phyloP scores from a whole-genome alignment of 768 basidiomycete genomes.

The Boletus subcaerulescens region DNA sequence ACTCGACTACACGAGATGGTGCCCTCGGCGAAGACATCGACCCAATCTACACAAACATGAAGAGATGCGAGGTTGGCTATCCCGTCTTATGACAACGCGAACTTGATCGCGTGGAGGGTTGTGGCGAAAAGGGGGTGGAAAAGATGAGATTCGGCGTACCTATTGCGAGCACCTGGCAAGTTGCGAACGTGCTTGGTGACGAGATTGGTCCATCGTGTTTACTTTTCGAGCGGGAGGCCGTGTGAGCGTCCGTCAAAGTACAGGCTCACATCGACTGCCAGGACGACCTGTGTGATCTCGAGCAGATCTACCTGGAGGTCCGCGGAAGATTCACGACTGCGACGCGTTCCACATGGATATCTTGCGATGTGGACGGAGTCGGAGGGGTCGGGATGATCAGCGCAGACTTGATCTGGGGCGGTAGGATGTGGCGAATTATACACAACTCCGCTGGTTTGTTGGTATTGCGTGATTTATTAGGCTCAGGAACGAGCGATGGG shows the following conservation, averaged over 20 bases:
- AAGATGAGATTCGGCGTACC: constrained; percentile 18
- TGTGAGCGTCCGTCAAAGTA: background rate
- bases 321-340: constrained; percentile 31
- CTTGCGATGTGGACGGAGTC: constrained; percentile 32
- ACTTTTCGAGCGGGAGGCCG: constrained; percentile 19
- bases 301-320: constrained; percentile 27
- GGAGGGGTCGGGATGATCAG: constrained; percentile 27
- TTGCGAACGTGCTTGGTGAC: constrained; percentile 1
- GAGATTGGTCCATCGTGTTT: constrained; percentile 8
- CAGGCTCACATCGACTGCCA: constrained; percentile 17
- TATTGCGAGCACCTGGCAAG: constrained; percentile 11
- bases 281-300: constrained; percentile 23
- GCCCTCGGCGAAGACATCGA: constrained; percentile 13
- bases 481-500: background rate
- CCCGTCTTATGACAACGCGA: constrained; percentile 4
- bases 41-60: constrained; percentile 8
- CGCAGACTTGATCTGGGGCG: constrained; percentile 20
- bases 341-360: constrained; percentile 30
- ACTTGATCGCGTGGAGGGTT: constrained; percentile 6
- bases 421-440: constrained; percentile 18
- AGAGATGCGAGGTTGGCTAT: constrained; percentile 2
- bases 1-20: background rate
- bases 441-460: constrained; percentile 18
- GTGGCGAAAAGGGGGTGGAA: constrained; percentile 31
- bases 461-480: constrained; percentile 12